Base-by-base conservation (phyloP, 257 asterid species). In the Galeopsis tetrahit region DNA sequence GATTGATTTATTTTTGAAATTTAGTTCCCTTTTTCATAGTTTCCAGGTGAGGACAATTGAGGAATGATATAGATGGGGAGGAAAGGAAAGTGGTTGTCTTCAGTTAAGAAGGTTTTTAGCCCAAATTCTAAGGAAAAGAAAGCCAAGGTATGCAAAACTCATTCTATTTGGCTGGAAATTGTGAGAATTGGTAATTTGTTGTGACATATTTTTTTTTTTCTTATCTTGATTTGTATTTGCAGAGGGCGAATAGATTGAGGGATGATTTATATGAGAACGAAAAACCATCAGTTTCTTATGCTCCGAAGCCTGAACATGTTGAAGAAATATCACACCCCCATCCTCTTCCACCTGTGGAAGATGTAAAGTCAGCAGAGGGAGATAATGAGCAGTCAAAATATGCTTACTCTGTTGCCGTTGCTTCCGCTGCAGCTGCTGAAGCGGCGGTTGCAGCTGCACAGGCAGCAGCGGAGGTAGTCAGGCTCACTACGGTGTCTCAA, bases 61-160 rank as follows among this genome's bases (percentile, higher is more conserved):
- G 90, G 87, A 85, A 85, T 80, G 83, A 79, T 83, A 80, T 83
- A 79, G 66, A 93, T 94, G 98, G 96, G 91, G 60, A 85, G 82
- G 87, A 91, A 87, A 85, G 90, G 96, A 80, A 83, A 87, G 82
- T 94, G 98, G 97, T 84, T 94, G 71, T 89, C 95, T 63, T 86
- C 97, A 4, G 89, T 94, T 52, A 94, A 89, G 87, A 91, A 89
- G 83, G 97, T 85, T 81, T 82, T 91, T 65, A 91, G 91, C 77
- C 95, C 97, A 14, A 82, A 82, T 71, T 83, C 90, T 17, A 88
- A 86, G 85, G 85, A 35, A 53, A 85, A 84, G 75, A 88, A 76
- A 68, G 53, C 79, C 69, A 81, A 83, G 89, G 92, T 90, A 66
- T 68, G 75, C 63, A 55, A 55, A 56, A 39, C 53, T 31, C 69